These are phyloP conservation scores for Coemansia sp. DNA, from an alignment of 192 early-diverging fungal species.

Conservation along the genomic window DNA sequence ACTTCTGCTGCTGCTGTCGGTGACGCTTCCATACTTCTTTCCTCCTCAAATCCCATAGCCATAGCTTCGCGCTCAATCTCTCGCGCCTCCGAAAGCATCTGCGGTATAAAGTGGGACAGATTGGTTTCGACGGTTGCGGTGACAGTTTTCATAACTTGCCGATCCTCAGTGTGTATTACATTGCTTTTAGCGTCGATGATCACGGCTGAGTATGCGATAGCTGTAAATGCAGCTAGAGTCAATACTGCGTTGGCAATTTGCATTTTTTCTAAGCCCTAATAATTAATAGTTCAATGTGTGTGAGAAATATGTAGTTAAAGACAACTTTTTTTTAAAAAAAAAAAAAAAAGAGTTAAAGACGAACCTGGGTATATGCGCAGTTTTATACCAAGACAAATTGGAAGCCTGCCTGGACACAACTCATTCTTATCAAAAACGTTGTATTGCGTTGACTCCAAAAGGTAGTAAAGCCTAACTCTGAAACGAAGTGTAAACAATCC, in stretches of 20 bases:
- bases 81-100: conserved; percentile 21
- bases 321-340: too few species aligned
- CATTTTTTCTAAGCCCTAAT: too few species aligned
- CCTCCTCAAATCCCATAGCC: background rate
- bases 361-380: too few species aligned
- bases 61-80: conserved; percentile 8
- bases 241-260: too few species aligned
- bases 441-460: background rate
- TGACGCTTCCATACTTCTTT: background rate
- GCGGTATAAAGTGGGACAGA: conserved; percentile 30
- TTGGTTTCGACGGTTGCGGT: conserved; percentile 28
- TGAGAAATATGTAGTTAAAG: too few species aligned
- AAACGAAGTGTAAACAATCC: conserved; percentile 23
- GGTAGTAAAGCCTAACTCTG: background rate
- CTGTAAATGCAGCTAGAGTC: background rate
- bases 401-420: too few species aligned
- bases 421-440: too few species aligned
- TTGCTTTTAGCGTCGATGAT: background rate
- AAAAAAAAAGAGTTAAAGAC: too few species aligned
- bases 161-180: background rate
- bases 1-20: background rate
- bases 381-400: too few species aligned
- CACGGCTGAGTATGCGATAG: background rate
- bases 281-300: too few species aligned
- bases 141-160: conserved; percentile 8